Evolutionary conservation across 306 rosid genomes (phyloP).

Genomic region (Mimosa pudica): DNA sequence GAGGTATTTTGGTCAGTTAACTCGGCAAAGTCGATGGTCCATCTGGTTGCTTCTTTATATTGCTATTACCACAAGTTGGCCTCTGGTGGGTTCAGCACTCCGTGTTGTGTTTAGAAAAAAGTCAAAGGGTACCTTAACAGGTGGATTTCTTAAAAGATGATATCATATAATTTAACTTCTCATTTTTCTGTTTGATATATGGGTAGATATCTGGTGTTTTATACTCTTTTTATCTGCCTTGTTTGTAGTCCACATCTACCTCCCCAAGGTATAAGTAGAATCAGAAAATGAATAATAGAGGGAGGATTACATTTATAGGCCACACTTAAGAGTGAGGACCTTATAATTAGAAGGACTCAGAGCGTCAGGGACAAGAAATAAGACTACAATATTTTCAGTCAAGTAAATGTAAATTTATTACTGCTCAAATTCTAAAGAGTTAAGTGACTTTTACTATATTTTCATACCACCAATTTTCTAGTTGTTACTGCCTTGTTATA

Average conservation of each 20-base stretch:
- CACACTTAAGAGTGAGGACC: not conserved
- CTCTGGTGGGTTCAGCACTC: slow-evolving; percentile 78
- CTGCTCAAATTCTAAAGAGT: not conserved
- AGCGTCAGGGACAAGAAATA: not conserved
- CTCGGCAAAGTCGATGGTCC: slow-evolving; percentile 62
- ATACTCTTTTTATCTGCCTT: slow-evolving; percentile 19
- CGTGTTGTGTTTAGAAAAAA: slow-evolving; percentile 56
- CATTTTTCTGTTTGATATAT: slow-evolving; percentile 31
- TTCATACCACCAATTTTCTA: not conserved
- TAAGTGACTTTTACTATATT: not conserved
- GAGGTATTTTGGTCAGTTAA: slow-evolving; percentile 55
- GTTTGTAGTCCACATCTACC: slow-evolving; percentile 7
- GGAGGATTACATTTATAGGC: not conserved
- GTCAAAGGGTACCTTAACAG: slow-evolving; percentile 47
- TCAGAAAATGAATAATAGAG: not conserved
- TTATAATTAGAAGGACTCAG: not conserved
- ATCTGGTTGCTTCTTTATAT: slow-evolving; percentile 76
- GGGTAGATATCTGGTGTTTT: slow-evolving; percentile 19
- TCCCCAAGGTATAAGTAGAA: slow-evolving; percentile 8
- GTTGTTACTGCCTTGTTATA: not conserved
- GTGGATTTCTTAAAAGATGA: slow-evolving; percentile 58
- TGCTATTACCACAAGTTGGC: slow-evolving; percentile 81
- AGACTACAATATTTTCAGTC: not conserved
- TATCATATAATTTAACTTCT: slow-evolving; percentile 16
- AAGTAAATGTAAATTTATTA: not conserved